Evolutionary conservation across 176 grass and related monocot genomes (phyloP).

Genomic region (Otatea glauca): DNA sequence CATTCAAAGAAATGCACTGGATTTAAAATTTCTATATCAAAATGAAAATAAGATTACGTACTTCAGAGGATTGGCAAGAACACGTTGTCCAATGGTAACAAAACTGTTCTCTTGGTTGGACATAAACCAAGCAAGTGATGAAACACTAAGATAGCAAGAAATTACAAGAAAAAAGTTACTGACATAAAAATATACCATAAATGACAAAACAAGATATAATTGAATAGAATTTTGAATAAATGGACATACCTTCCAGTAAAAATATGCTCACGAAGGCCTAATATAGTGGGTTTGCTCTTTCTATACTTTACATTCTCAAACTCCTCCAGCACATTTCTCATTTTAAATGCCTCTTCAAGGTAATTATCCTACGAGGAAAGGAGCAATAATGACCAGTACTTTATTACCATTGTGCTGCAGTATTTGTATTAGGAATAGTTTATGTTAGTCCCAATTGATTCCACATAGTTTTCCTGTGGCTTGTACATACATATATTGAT

Average conservation of each 20-base stretch:
- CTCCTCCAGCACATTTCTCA: constrained; percentile 91
- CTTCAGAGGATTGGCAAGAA: constrained; percentile 97
- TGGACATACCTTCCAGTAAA: constrained; percentile 89
- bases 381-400: constrained; percentile 24
- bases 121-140: constrained; percentile 99
- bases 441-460: background rate
- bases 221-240: constrained; percentile 25
- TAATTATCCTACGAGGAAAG: constrained; percentile 83
- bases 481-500: background rate
- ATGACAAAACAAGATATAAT: background rate
- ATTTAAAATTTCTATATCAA: constrained; percentile 5
- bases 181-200: background rate
- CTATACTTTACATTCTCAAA: constrained; percentile 51
- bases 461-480: background rate
- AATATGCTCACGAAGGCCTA: constrained; percentile 95
- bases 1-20: constrained; percentile 21
- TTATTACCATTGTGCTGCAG: background rate
- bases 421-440: background rate
- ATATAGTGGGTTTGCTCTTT: constrained; percentile 74
- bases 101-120: constrained; percentile 99
- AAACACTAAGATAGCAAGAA: constrained; percentile 75
- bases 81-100: constrained; percentile 93
- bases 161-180: constrained; percentile 19
- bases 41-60: constrained; percentile 51
- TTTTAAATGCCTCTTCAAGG: constrained; percentile 98